Evolutionary conservation across 1,284 basidiomycete genomes (phyloP), one percentile per base, ranked within the genome.

Genomic region (Apiotrichum veenhuisii): DNA sequence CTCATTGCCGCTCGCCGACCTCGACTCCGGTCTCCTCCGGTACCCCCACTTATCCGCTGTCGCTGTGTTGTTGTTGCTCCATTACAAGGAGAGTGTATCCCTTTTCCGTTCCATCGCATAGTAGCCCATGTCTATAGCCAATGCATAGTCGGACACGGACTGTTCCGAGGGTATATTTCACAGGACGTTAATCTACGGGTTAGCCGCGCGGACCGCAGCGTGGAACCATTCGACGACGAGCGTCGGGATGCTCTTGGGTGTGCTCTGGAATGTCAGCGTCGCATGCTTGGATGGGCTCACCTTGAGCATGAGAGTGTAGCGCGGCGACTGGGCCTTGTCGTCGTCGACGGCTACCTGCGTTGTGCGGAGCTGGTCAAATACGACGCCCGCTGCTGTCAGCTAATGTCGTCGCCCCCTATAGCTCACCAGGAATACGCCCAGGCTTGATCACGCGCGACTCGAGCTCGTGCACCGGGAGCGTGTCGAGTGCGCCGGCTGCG

Each of bases 401-500:
- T 18, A 7, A 3, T 14, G 9, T 8, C 15, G 5, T 12, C 15
- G n/a, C 3, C 5, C 10, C 12, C 5, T 12, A 5, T n/a, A n/a
- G 34, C 55, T 23, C 25, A 57, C 55, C 50, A 23, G 52, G 47
- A 2, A 54, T 25, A 22, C 48, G 8, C 8, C 20, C 38, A 15
- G 43, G 44, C n/a, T 20, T 37, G 40, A 49, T 17, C 18, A 57
- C n/a, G 8, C 38, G 40, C 15, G 23, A 30, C 45, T 23, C 17
- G 5, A 40, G 25, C 33, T 50, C 51, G 34, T 49, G 48, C n/a
- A 45, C 17, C 3, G 49, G 48, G 15, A 52, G 34, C 34, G 49
- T 55, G 46, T 59, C 52, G 23, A 59, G 40, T 5, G 46, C 41
- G 5, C 34, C 54, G 15, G 55, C 34, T 1, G 22, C 26, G 2